Evolutionary conservation across 176 grass and related monocot genomes (phyloP).

Genomic region (Zoysia pacifica): DNA sequence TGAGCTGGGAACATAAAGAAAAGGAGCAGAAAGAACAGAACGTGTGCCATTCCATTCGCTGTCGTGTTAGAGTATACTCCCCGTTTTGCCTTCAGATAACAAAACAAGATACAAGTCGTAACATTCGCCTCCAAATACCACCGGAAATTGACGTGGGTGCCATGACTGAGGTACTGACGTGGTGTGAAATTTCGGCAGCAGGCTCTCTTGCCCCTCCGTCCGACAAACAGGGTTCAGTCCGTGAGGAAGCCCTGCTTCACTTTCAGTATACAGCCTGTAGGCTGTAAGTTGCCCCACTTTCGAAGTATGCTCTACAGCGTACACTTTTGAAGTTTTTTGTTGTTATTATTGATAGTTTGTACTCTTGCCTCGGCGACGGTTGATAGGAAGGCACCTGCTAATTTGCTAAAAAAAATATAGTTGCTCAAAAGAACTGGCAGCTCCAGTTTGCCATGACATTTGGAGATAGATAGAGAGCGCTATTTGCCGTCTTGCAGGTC

Average conservation of each 20-base stretch:
- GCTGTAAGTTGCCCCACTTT: not conserved
- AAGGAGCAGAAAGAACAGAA: constrained; percentile 13
- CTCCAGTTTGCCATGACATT: constrained; percentile 4
- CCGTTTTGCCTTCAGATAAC: not conserved
- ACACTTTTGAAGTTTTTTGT: not conserved
- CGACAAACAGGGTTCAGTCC: not conserved
- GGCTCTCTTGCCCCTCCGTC: not conserved
- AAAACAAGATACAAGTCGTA: constrained; percentile 7
- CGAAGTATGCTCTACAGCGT: not conserved
- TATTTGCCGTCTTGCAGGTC: not conserved
- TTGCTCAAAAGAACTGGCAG: not conserved
- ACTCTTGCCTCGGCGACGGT: too few species aligned
- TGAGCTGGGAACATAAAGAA: not conserved
- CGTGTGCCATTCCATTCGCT: constrained; percentile 7
- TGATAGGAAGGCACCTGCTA: too few species aligned
- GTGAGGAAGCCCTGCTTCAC: not conserved
- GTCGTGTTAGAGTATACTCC: not conserved
- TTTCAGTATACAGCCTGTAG: constrained; percentile 15
- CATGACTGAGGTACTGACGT: not conserved
- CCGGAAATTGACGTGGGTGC: not conserved
- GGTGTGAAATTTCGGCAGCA: not conserved
- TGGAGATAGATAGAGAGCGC: constrained; percentile 8
- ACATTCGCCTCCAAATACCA: not conserved
- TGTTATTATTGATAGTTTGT: not conserved
- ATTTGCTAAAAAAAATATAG: not conserved